Base-by-base conservation (phyloP, 768 basidiomycete genomes). In the Pleurotus pulmonarius region DNA sequence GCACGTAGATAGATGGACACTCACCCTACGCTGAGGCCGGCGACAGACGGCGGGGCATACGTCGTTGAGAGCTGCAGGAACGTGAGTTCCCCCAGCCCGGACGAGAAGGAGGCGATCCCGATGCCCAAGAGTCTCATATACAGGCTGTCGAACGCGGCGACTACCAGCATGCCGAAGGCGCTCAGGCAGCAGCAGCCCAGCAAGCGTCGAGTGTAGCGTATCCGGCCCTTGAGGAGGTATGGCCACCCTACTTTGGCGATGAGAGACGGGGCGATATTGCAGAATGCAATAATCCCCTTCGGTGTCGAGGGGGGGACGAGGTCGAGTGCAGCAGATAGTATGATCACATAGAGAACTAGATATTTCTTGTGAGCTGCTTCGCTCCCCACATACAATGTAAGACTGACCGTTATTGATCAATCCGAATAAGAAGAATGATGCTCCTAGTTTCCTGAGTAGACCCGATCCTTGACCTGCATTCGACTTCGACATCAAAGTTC, bases 311-410 rank as follows among this genome's bases (percentile, higher is more conserved):
- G 86, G 6, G 94, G 90, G 1, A 97, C 94, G 3, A 99, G 81
- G 66, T 99, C 97, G 3, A 98, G 76, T 1, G 97, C 97, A 5
- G 96, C 96, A 1, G 93, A 96, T 16, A 99, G 83, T 59, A 98
- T 97, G 59, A 98, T 90, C 38, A 99, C 96, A 71, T 98, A 97
- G 56, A 96, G 77, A 4, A 97, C 94, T 94, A 60, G 0, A 57
- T 25, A 52, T n/a, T 12, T 6, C 20, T 13, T 46, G 20, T 62
- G 2, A 59, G 11, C 12, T 11, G 13, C 2, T 13, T 15, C n/a
- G 24, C 7, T 52, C 70, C 13, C 18, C 38, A 44, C 24, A 1
- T 40, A 22, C 40, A 22, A 56, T 22, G 34, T 15, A 8, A 29
- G 56, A 56, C 67, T 20, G 22, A 90, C 93, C 92, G 64, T 97